These are phyloP conservation scores for Pyrus pyrifolia DNA, from an alignment of 306 rosid species.

Conservation along the genomic window DNA sequence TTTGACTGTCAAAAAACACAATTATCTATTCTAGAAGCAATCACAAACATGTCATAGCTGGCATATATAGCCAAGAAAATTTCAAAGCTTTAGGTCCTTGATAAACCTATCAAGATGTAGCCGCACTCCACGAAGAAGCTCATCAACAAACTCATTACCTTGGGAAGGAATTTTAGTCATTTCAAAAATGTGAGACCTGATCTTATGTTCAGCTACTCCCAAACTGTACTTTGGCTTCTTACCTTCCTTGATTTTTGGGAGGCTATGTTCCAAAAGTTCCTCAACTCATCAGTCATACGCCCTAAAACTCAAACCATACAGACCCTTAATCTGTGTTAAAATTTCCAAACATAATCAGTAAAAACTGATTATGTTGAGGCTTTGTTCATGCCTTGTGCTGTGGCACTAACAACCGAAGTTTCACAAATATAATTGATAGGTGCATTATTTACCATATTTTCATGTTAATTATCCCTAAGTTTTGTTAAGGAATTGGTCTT, in stretches of 20 bases:
- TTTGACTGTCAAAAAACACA: too few relatives aligned
- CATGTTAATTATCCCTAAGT: too few relatives aligned
- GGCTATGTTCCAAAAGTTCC: constrained; percentile 69
- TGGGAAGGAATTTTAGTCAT: constrained; percentile 78
- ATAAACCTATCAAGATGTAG: constrained; percentile 57
- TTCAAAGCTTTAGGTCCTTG: constrained; percentile 67
- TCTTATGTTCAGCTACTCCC: constrained; percentile 71
- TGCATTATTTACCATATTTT: too few relatives aligned
- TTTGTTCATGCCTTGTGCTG: too few relatives aligned
- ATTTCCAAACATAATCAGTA: neutral
- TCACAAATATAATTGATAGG: too few relatives aligned
- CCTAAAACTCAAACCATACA: constrained; percentile 35
- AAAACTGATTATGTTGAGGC: too few relatives aligned
- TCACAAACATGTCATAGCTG: too few relatives aligned
- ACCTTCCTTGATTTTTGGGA: constrained; percentile 72
- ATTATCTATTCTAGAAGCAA: too few relatives aligned
- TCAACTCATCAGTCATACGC: constrained; percentile 66
- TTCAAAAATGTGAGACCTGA: constrained; percentile 68
- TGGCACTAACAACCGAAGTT: too few relatives aligned
- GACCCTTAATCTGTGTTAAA: neutral
- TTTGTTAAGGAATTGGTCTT: too few relatives aligned
- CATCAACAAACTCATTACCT: constrained; percentile 66
- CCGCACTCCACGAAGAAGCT: constrained; percentile 73
- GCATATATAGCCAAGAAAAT: neutral
- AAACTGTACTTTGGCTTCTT: constrained; percentile 71